Evolutionary conservation across 495 filamentous ascomycete genomes (phyloP).

Genomic region (Aspergillus cavernicola): DNA sequence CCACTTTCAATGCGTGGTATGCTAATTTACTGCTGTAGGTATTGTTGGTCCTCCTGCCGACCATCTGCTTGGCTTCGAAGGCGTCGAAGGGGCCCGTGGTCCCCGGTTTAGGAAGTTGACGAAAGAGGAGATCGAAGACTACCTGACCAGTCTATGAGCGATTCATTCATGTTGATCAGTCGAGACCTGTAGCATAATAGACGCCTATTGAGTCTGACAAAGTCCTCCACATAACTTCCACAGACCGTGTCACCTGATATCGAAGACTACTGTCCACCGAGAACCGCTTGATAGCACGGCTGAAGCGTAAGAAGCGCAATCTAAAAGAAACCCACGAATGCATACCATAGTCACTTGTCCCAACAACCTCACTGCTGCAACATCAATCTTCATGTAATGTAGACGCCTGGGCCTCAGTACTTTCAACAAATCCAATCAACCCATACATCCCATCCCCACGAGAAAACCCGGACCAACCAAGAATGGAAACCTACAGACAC

Average conservation of each 20-base stretch:
- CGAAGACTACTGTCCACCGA: background rate
- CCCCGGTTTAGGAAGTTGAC: constrained; percentile 94
- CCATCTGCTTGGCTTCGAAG: constrained; percentile 87
- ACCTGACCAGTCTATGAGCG: constrained; percentile 85
- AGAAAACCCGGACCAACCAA: too few relatives aligned
- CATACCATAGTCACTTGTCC: background rate
- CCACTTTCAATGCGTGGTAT: background rate
- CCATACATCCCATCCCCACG: too few relatives aligned
- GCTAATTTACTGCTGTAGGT: constrained; percentile 52
- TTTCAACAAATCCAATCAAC: background rate
- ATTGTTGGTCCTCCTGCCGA: constrained; percentile 94
- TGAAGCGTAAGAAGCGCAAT: background rate
- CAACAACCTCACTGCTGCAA: background rate
- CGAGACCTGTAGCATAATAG: constrained; percentile 27
- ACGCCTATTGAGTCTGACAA: constrained; percentile 22
- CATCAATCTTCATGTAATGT: background rate
- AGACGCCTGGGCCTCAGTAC: background rate
- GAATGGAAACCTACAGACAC: background rate
- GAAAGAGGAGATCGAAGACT: constrained; percentile 98
- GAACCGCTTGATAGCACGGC: background rate
- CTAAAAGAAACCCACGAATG: background rate
- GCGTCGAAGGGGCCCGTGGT: constrained; percentile 82
- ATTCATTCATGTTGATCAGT: constrained; percentile 9
- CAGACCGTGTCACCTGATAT: background rate
- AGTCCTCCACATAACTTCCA: background rate